Evolutionary conservation across 768 basidiomycete genomes (phyloP).

Genomic region (Xerocomellus chrysenteron): DNA sequence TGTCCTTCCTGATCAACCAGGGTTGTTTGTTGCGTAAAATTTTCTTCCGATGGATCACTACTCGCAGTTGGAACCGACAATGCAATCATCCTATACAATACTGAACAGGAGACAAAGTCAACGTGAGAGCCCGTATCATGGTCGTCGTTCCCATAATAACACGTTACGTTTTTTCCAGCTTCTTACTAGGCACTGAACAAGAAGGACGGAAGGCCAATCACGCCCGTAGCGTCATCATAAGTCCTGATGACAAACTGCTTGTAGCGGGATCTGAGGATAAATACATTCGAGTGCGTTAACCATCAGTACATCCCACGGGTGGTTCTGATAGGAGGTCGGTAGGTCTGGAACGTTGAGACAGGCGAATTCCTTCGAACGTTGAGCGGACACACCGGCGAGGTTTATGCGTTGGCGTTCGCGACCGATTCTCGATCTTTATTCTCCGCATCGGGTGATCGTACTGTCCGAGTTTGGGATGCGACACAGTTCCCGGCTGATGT

Average conservation of each 20-base stretch:
- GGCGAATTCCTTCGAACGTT: conserved; percentile 30
- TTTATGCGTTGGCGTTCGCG: conserved; percentile 39
- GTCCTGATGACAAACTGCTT: conserved; percentile 31
- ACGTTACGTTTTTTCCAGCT: conserved; percentile 14
- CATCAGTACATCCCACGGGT: neutral
- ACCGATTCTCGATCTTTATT: conserved; percentile 33
- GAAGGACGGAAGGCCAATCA: conserved; percentile 24
- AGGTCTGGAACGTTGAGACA: conserved; percentile 30
- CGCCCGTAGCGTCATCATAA: conserved; percentile 33
- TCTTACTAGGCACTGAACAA: conserved; percentile 28
- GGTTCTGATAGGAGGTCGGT: neutral
- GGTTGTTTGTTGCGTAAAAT: conserved; percentile 33
- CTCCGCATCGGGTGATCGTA: conserved; percentile 38
- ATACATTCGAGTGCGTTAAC: conserved; percentile 30
- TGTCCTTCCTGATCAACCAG: conserved; percentile 12
- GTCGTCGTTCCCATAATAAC: neutral
- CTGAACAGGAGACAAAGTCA: conserved; percentile 23
- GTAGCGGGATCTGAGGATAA: conserved; percentile 36
- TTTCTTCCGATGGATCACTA: conserved; percentile 31
- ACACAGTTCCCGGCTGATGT: conserved; percentile 23
- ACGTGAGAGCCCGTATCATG: conserved; percentile 20
- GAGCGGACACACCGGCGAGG: conserved; percentile 33
- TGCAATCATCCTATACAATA: conserved; percentile 31
- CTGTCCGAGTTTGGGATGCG: conserved; percentile 37
- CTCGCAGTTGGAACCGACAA: conserved; percentile 36